phyloP scores from a whole-genome alignment of 1,284 basidiomycete species.

The Puccinia triticina region DNA sequence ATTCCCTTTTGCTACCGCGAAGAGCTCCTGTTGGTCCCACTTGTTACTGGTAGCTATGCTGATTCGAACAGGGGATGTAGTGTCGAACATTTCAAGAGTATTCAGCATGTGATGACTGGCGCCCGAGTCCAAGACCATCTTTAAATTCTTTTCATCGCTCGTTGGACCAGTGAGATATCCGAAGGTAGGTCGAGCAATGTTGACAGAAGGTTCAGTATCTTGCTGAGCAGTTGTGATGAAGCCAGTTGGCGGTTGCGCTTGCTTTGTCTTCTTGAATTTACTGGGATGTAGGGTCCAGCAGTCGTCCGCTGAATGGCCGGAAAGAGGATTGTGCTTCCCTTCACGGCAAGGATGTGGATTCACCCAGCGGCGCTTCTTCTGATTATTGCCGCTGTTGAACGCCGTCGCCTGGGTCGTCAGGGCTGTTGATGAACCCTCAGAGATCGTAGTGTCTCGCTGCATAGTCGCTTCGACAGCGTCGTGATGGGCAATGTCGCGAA shows the following conservation, averaged over 20 bases:
- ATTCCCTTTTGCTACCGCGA: neutral
- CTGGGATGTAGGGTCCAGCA: too few species aligned
- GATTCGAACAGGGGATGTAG: neutral
- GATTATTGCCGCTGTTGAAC: neutral
- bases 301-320: too few species aligned
- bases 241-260: too few species aligned
- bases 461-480: too few species aligned
- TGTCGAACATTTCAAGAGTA: neutral
- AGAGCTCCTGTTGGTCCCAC: neutral
- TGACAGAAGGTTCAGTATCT: neutral
- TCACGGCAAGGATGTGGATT: too few species aligned
- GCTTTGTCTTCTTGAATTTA: too few species aligned
- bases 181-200: neutral
- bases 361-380: too few species aligned
- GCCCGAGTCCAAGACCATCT: conserved; percentile 5
- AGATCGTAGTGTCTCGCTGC: neutral
- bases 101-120: neutral
- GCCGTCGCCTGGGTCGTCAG: too few species aligned
- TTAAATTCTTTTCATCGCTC: too few species aligned
- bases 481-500: neutral
- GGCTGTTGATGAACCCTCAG: neutral
- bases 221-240: neutral
- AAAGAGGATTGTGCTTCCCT: too few species aligned
- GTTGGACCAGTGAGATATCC: neutral
- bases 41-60: neutral